phyloP scores from a whole-genome alignment of 2,329 filamentous ascomycete genomes.

The Cadophora luteo-olivacea region DNA sequence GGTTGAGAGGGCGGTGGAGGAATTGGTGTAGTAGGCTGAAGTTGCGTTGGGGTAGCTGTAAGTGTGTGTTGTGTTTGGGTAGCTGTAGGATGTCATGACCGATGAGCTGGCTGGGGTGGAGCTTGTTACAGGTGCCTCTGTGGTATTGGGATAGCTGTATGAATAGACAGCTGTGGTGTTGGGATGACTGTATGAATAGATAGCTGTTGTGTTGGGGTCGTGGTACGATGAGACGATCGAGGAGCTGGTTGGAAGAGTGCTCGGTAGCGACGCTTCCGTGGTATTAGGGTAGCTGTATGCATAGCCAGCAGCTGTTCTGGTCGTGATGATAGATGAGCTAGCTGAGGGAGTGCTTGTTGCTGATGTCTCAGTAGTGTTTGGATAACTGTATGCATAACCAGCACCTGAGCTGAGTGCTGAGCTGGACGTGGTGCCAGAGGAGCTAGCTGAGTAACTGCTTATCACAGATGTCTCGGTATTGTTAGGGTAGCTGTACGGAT shows the following conservation, averaged over 20 bases:
- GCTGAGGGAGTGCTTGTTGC: not conserved
- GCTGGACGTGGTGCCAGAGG: not conserved
- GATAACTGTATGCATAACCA: not conserved
- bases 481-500: not conserved
- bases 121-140: not conserved
- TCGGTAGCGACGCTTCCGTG: not conserved
- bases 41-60: not conserved
- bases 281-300: not conserved
- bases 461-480: not conserved
- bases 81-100: not conserved
- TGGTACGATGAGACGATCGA: not conserved
- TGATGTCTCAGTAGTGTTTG: not conserved
- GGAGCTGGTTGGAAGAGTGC: not conserved
- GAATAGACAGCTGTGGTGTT: not conserved
- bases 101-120: not conserved
- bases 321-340: not conserved
- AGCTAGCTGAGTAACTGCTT: not conserved
- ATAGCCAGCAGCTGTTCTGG: no score
- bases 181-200: conserved; percentile 1
- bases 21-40: not conserved
- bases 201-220: not conserved
- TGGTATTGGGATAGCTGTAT: not conserved
- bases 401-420: no score
- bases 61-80: not conserved
- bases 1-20: not conserved